Evolutionary conservation across 805 yeast species (phyloP).

Genomic region (Komagataella mondaviorum): DNA sequence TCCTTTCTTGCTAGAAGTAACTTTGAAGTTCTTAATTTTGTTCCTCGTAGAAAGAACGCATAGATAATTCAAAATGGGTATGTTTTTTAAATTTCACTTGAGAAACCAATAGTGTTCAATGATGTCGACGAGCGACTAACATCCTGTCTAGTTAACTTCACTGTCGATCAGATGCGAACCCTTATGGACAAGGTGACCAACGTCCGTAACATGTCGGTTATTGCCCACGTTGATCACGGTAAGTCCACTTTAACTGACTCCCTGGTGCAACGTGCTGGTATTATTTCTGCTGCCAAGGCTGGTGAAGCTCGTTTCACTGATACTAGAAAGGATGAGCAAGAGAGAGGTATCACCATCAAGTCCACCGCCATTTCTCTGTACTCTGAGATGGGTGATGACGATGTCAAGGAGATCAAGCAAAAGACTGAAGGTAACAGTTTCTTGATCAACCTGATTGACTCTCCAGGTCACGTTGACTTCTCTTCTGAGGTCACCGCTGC

Average conservation of each 20-base stretch:
- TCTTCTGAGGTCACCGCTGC: slow-evolving; percentile 99
- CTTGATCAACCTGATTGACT: slow-evolving; percentile 96
- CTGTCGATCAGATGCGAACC: slow-evolving; percentile 89
- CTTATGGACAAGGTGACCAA: slow-evolving; percentile 99
- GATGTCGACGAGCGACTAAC: neutral
- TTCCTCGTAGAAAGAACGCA: neutral
- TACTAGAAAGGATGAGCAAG: slow-evolving; percentile 99
- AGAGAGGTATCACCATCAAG: slow-evolving; percentile 99
- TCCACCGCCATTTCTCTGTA: slow-evolving; percentile 96
- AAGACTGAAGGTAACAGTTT: slow-evolving; percentile 86
- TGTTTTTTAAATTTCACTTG: neutral
- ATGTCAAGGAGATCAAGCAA: slow-evolving; percentile 82
- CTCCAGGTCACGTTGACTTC: slow-evolving; percentile 99
- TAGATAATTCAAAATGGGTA: slow-evolving; percentile 3
- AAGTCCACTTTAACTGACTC: slow-evolving; percentile 99
- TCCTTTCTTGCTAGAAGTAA: neutral
- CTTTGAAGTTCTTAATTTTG: neutral
- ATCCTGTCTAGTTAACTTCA: slow-evolving; percentile 32
- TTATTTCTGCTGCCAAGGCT: slow-evolving; percentile 98
- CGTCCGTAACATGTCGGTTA: slow-evolving; percentile 99
- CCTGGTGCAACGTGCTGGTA: slow-evolving; percentile 98
- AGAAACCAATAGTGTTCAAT: neutral
- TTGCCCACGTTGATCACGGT: slow-evolving; percentile 99
- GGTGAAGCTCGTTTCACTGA: slow-evolving; percentile 99
- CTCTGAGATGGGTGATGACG: slow-evolving; percentile 79